A percentile compares a stretch with the other conserved stretches of the same genome.
phyloP scores from a whole-genome alignment of 805 yeast species.

The Wickerhamiella nectarea region DNA sequence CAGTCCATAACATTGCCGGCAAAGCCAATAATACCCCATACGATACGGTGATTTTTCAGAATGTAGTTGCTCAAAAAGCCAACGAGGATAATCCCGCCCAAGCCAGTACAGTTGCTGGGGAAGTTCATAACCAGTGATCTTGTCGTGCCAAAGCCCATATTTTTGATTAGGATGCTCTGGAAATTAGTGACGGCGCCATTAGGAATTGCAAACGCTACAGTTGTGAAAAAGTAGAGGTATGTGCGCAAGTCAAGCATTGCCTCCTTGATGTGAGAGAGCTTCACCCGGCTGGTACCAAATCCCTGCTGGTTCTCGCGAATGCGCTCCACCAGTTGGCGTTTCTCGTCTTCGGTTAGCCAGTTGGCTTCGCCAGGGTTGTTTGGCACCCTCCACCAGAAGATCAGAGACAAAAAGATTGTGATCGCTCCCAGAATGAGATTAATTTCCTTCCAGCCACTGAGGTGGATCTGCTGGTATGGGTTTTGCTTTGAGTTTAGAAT shows the following conservation, averaged over 20 bases:
- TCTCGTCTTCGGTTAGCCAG: slow-evolving; percentile 35
- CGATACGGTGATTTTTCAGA: slow-evolving; percentile 11
- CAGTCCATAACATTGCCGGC: slow-evolving; percentile 33
- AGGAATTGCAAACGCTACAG: slow-evolving; percentile 33
- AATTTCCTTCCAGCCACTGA: slow-evolving; percentile 40
- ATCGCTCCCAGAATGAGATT: slow-evolving; percentile 44
- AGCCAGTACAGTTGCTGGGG: slow-evolving; percentile 32
- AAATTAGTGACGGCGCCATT: slow-evolving; percentile 43
- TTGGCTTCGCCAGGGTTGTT: slow-evolving; percentile 39
- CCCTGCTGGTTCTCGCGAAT: slow-evolving; percentile 43
- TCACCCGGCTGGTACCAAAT: slow-evolving; percentile 39
- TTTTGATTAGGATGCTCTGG: slow-evolving; percentile 32
- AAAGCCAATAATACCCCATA: slow-evolving; percentile 36
- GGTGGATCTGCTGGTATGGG: slow-evolving; percentile 6
- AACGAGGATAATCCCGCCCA: slow-evolving; percentile 13
- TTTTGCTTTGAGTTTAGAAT: slow-evolving; percentile 8
- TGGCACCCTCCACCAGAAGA: slow-evolving; percentile 29
- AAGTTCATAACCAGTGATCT: no score
- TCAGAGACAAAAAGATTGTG: slow-evolving; percentile 30
- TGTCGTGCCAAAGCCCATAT: slow-evolving; percentile 21
- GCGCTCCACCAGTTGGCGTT: slow-evolving; percentile 35
- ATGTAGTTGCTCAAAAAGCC: slow-evolving; percentile 13
- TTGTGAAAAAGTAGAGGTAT: slow-evolving; percentile 34
- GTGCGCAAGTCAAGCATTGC: slow-evolving; percentile 37
- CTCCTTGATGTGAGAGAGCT: slow-evolving; percentile 39